A percentile compares a stretch with the other conserved stretches of the same genome.
These are phyloP conservation scores for Ophiostoma ips DNA, from an alignment of 2,329 filamentous ascomycete genomes.

Conservation along the genomic window DNA sequence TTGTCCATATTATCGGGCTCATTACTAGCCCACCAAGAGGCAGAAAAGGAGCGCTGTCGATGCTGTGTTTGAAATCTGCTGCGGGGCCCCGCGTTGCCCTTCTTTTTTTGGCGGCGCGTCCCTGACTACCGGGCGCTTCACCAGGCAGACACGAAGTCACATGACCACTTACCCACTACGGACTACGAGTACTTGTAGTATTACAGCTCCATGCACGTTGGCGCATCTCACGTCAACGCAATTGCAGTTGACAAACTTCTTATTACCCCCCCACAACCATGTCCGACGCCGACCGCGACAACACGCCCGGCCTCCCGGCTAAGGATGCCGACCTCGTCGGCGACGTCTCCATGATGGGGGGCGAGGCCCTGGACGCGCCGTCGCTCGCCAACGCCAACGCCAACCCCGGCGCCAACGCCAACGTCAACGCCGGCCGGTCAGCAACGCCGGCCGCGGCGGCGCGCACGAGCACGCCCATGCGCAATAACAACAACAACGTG, in stretches of 20 bases:
- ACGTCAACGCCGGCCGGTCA: too few species aligned
- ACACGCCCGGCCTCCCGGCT: background rate
- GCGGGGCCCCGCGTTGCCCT: too few species aligned
- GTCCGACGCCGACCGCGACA: background rate
- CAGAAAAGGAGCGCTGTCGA: background rate
- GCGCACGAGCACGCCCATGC: slow-evolving; percentile 29
- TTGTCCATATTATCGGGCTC: slow-evolving; percentile 7
- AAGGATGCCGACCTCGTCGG: background rate
- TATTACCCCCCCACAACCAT: background rate
- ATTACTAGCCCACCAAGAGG: background rate
- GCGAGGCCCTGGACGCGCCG: slow-evolving; percentile 1
- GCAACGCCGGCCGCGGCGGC: too few species aligned
- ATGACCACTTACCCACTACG: slow-evolving; percentile 2
- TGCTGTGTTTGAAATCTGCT: background rate
- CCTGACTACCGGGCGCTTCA: background rate
- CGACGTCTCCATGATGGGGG: background rate
- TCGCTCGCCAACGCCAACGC: background rate
- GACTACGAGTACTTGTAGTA: background rate
- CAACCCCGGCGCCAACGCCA: too few species aligned
- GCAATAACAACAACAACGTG: slow-evolving; percentile 16
- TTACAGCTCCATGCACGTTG: background rate
- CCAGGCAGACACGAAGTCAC: slow-evolving; percentile 8
- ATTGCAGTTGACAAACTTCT: background rate
- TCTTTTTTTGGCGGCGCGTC: too few species aligned
- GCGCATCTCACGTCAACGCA: background rate